Evolutionary conservation across 2,329 filamentous ascomycete genomes (phyloP), one percentile per base, ranked within the genome.

Genomic region (Xylariaceae sp.): DNA sequence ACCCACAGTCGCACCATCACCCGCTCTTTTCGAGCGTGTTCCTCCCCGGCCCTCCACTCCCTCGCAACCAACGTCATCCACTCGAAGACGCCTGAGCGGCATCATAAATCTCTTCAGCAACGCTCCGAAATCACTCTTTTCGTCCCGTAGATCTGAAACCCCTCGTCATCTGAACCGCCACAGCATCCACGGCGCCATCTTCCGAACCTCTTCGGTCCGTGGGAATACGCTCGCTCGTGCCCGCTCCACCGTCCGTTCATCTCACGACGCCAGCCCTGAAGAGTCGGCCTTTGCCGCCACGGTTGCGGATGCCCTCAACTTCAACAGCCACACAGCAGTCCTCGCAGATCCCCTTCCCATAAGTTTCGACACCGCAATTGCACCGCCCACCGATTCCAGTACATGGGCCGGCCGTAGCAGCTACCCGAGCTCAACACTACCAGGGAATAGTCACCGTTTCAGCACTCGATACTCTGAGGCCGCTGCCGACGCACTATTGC

Each of bases 61-160:
- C 53, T 63, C 67, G 52, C 60, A 67, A 58, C 37, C 63, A 42
- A 68, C 63, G 61, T 63, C 62, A 62, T 65, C 65, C 42, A 58
- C 68, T 51, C 66, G 67, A n/a, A 66, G 65, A 55, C 66, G 69
- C 35, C 56, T 72, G 51, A 65, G 69, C 53, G 69, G 67, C 56
- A 58, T 70, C 59, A 69, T 69, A 48, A 67, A 71, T 58, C 63
- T 71, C 7, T 67, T 67, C 55, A 68, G 61, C 63, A 68, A 68
- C 57, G 57, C 63, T 2, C 54, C 61, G 37, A 63, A 61, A 53
- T 61, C 58, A 17, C 52, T 60, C 37, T 57, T 62, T 37, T 64
- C 68, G 48, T 66, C 64, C 60, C 66, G 66, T 58, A 66, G 69
- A 58, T 64, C 68, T 49, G 61, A 64, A 56, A 61, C 52, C 48